A percentile compares a stretch with the other conserved stretches of the same genome.
These are phyloP conservation scores for Alisma plantagoaquatica DNA, from an alignment of 106 monocot species.

Conservation along the genomic window DNA sequence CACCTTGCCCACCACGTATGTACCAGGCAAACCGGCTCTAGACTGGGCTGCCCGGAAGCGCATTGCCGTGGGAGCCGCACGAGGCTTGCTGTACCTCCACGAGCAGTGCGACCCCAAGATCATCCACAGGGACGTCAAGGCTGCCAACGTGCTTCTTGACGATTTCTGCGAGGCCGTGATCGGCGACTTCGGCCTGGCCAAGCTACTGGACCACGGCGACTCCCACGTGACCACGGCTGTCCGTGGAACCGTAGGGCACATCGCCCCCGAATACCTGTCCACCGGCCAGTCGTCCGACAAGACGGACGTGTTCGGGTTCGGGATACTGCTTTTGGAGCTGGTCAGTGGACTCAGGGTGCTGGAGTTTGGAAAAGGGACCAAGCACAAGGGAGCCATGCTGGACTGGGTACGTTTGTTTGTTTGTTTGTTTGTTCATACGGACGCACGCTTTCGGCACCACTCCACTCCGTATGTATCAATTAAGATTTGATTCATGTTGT, in stretches of 20 bases:
- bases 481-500: background rate
- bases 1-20: background rate
- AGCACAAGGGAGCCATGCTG: too few species aligned
- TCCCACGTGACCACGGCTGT: too few species aligned
- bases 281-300: too few species aligned
- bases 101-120: constrained; percentile 99
- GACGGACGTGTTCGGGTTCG: too few species aligned
- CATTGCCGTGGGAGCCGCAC: constrained; percentile 75
- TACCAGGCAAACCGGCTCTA: constrained; percentile 62
- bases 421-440: constrained; percentile 60
- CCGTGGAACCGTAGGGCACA: too few species aligned
- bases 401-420: too few species aligned
- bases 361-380: too few species aligned
- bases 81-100: constrained; percentile 88
- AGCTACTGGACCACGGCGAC: constrained; percentile 84
- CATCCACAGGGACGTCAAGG: constrained; percentile 95
- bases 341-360: too few species aligned
- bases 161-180: constrained; percentile 69
- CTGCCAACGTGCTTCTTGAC: constrained; percentile 92
- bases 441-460: constrained; percentile 7
- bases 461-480: constrained; percentile 35
- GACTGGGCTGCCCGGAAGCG: constrained; percentile 72
- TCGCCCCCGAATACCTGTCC: too few species aligned
- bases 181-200: constrained; percentile 93
- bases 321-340: too few species aligned